Conservation (phyloP, 768 basidiomycete species). For the Naganishia vaughanmartiniae region DNA sequence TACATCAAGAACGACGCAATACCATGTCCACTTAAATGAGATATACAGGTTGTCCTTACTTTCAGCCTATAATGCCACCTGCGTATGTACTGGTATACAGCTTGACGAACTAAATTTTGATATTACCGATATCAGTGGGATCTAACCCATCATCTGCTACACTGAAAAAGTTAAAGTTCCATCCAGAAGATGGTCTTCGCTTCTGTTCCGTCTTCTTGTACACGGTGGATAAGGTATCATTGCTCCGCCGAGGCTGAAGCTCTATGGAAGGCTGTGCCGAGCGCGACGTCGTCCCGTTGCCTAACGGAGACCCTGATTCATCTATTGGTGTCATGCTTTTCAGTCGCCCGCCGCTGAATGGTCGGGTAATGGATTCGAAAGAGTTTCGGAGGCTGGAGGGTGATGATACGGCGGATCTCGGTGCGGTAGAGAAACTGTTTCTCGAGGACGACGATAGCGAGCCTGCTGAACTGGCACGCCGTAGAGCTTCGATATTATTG, state of each 20-base stretch:
- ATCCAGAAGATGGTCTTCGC: conserved; percentile 5
- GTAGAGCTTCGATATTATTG: neutral
- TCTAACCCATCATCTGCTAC: conserved; percentile 19
- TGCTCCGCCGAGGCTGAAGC: neutral
- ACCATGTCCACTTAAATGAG: too few species aligned
- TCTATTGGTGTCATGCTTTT: conserved; percentile 25
- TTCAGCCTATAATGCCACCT: neutral
- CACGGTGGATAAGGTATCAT: neutral
- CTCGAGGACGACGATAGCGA: neutral
- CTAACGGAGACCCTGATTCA: neutral
- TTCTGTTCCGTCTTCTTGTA: neutral
- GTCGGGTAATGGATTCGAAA: conserved; percentile 16
- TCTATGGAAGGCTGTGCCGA: conserved; percentile 7
- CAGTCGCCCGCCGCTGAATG: conserved; percentile 5
- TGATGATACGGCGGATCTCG: conserved; percentile 6
- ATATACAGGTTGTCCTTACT: neutral
- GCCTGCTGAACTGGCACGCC: conserved; percentile 6
- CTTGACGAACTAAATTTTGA: conserved; percentile 3
- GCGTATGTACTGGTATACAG: neutral
- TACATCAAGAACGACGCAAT: too few species aligned
- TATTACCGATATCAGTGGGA: conserved; percentile 13
- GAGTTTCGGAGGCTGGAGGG: conserved; percentile 21
- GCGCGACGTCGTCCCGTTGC: neutral
- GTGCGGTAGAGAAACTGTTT: conserved; percentile 11
- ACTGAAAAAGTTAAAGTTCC: conserved; percentile 21